phyloP scores from a whole-genome alignment of 176 grass and related monocot genomes.

The Elymus sibiricus region DNA sequence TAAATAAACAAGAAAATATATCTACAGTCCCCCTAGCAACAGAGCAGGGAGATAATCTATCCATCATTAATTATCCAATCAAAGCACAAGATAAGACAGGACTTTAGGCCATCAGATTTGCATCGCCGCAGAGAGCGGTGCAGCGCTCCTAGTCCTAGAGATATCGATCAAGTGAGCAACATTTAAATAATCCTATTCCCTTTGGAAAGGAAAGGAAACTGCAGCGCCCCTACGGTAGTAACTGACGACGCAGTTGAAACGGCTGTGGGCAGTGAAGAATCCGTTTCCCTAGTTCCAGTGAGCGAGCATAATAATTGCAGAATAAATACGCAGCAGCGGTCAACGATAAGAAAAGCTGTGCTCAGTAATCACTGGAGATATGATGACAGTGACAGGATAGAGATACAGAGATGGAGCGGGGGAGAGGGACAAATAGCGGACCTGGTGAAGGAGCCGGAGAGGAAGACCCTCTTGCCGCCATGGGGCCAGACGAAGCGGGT shows the following conservation, averaged over 20 bases:
- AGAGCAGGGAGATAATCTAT: not conserved
- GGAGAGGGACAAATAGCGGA: not conserved
- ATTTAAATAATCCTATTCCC: not conserved
- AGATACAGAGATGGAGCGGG: not conserved
- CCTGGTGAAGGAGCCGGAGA: slow-evolving; percentile 84
- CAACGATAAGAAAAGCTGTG: not conserved
- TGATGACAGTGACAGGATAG: not conserved
- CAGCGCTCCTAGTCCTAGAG: too few relatives aligned
- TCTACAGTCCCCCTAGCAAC: not conserved
- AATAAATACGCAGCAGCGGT: accelerated
- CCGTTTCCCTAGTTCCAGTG: not conserved
- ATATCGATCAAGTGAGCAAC: not conserved
- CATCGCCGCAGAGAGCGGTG: not conserved
- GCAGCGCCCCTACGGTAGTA: too few relatives aligned
- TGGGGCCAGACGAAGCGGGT: slow-evolving; percentile 85
- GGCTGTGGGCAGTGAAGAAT: not conserved
- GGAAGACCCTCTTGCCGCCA: slow-evolving; percentile 81
- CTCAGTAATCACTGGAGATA: not conserved
- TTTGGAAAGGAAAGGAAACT: not conserved
- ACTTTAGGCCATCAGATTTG: not conserved
- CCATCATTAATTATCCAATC: not conserved
- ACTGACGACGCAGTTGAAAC: not conserved
- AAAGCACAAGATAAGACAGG: not conserved
- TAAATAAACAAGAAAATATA: not conserved
- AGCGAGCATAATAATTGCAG: not conserved